Percentiles rank a stretch among this genome's conserved stretches.
phyloP scores from a whole-genome alignment of 768 basidiomycete species.

The Cystobasidium tubakii region DNA sequence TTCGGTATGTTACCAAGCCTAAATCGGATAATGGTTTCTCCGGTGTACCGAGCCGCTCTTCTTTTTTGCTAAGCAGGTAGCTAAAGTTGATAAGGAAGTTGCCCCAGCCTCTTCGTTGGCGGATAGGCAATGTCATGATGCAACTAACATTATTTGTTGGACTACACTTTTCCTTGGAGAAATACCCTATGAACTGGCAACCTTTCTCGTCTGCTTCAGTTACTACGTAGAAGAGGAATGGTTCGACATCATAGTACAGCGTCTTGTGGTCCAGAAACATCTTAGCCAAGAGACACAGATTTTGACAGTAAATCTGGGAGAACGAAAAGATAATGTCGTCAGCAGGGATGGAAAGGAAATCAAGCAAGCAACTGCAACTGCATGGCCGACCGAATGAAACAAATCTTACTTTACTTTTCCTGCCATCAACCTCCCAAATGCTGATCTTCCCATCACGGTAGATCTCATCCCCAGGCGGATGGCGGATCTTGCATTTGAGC shows the following conservation, averaged over 20 bases:
- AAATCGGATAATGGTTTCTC: slow-evolving; percentile 92
- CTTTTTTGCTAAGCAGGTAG: slow-evolving; percentile 92
- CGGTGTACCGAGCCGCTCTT: slow-evolving; percentile 79
- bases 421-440: slow-evolving; percentile 95
- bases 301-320: slow-evolving; percentile 90
- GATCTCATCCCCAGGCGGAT: slow-evolving; percentile 97
- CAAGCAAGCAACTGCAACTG: too few species aligned
- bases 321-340: neutral
- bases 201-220: slow-evolving; percentile 79
- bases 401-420: slow-evolving; percentile 77
- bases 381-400: too few species aligned
- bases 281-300: slow-evolving; percentile 91
- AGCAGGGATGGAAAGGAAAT: too few species aligned
- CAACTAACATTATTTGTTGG: slow-evolving; percentile 96
- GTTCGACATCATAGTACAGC: slow-evolving; percentile 97
- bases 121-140: slow-evolving; percentile 95
- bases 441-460: slow-evolving; percentile 82
- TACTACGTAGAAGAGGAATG: slow-evolving; percentile 97
- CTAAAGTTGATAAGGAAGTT: slow-evolving; percentile 97
- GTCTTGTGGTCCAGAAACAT: slow-evolving; percentile 99
- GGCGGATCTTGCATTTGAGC: slow-evolving; percentile 89
- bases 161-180: slow-evolving; percentile 96
- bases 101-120: slow-evolving; percentile 94
- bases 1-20: slow-evolving; percentile 87
- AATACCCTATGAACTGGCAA: slow-evolving; percentile 93